Base-by-base conservation (phyloP, 768 basidiomycete genomes). In the Boletus sp. region DNA sequence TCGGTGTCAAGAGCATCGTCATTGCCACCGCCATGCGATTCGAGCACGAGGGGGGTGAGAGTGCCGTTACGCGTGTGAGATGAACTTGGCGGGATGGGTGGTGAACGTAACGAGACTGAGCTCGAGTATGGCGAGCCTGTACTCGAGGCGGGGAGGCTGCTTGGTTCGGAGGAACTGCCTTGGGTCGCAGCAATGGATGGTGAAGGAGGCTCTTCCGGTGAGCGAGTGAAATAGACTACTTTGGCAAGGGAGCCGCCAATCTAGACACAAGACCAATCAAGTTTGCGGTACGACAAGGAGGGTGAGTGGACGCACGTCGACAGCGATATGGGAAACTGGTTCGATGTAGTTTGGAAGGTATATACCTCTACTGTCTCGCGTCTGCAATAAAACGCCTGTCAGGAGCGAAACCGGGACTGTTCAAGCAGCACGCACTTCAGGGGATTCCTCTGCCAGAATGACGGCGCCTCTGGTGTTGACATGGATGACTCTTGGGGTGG, bases 271-370 rank as follows among this genome's bases (percentile, higher is more conserved):
- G 25, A 33, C 38, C 54, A 14, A 33, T 61, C 29, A 56, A 14
- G 6, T 37, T 32, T n/a, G 34, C 25, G 9, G 15, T 45, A 47
- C 41, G 42, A 56, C 17, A 19, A 39, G 49, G 34, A 14, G n/a
- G 5, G 39, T 14, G 14, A 45, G 42, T 10, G 27, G 4, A 83
- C 93, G 76, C 69, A 96, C 95, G 69, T 99, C 96, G 52, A 99
- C 87, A 4, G 97, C 97, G 51, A 98, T 94, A 69, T 98, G 94
- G 19, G 94, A 97, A 15, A 99, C 88, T 23, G 93, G 92, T 72
- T 99, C 97, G 57, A 96, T 96, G 75, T 98, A 86, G 68, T 97
- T 95, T 50, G 97, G 97, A 32, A 99, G 81, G 74, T 98, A 98
- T 64, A 99, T 98, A 10, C 94, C 96, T 67, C 95, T 80, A 65